Base-by-base conservation (phyloP, 495 filamentous ascomycete species). In the Daldinia bambusicola region DNA sequence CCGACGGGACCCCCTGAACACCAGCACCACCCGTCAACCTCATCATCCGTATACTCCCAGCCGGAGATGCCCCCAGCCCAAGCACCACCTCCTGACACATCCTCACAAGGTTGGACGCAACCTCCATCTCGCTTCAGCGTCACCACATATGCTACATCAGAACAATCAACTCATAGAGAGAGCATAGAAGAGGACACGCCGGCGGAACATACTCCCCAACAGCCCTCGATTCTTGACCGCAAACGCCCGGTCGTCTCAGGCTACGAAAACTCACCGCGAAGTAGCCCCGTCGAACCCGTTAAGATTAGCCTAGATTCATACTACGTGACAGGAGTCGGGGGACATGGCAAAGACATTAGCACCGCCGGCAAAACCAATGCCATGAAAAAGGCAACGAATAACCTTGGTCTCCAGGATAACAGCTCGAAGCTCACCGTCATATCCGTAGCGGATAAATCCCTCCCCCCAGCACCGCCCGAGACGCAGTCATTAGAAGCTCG, bases 121-220 rank as follows among this genome's bases (percentile, higher is more conserved):
- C 90, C 88, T 7, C 74, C 77, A 0, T 94, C 91, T 60, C 91
- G 90, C 43, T 93, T 92, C 81, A 93, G 89, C 77, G 80, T 89
- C 52, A 90, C 90, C 14, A 93, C 91, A 2, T 90, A 90, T 74
- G 87, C 88, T n/a, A 83, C 87, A 2, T 84, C 83, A 16, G 45
- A 77, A 22, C 83, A 81, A 14, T 84, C 82, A 45, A 88, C 89
- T 36, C 88, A 88, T 16, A 83, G 84, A 9, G 84, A 85, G 18
- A 86, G 85, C 34, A 76, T 84, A 36, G 81, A 85, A 55, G 76
- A 82, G 32, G 76, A 79, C 31, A 77, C 9, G 18, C 43, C 43
- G 18, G 16, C 43, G 18, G 43, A 12, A 18, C 43, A 16, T 18
- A 18, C 67, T 45, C 79, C 80, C 8, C 77, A 79, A 6, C 70